Evolutionary conservation across 805 yeast genomes (phyloP), one percentile per base, ranked within the genome.

Genomic region (Saturnispora hagleri): DNA sequence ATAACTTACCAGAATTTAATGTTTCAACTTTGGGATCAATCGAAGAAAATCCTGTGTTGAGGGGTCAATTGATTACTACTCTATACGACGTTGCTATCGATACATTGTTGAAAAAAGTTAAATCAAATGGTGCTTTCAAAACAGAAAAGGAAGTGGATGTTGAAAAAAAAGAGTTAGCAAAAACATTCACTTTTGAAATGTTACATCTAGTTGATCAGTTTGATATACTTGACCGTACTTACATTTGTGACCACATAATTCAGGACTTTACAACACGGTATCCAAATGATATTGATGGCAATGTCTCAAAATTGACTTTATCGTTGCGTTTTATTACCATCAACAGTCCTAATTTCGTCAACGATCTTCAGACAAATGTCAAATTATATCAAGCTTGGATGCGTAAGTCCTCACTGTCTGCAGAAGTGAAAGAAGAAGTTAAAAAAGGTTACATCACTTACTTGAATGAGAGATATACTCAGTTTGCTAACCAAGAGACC

Each of bases 1-100:
- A 82, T 52, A 49, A 47, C 9, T 73, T 90, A 55, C 97, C 97
- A 0, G 97, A 89, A 57, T 86, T 89, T 33, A 93, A 89, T 62
- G 75, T 88, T 72, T 83, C 81, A 60, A 82, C 88, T 75, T 73
- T 90, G 58, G 97, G 97, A 26, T 81, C 82, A 55, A 82, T 84
- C n/a, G 95, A 87, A 47, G 79, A 88, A 26, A 86, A 85, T 60
- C 90, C 91, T 7, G 91, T 89, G 0, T 65, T 86, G 53, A 76
- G 77, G 54, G 91, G 93, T 51, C 89, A 84, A 61, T 73, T 86
- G 51, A 86, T 86, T 1, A 65, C 84, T 52, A 76, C 86, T 0
- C 75, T 91, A 57, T 80, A 82, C 72, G 81, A 91, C 72, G 69
- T 81, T 61, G 81, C 82, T 52, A 71, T 82, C 70, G 67, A 81